Evolutionary conservation across 2,329 filamentous ascomycete genomes (phyloP).

Genomic region (Phialophora macrospora): DNA sequence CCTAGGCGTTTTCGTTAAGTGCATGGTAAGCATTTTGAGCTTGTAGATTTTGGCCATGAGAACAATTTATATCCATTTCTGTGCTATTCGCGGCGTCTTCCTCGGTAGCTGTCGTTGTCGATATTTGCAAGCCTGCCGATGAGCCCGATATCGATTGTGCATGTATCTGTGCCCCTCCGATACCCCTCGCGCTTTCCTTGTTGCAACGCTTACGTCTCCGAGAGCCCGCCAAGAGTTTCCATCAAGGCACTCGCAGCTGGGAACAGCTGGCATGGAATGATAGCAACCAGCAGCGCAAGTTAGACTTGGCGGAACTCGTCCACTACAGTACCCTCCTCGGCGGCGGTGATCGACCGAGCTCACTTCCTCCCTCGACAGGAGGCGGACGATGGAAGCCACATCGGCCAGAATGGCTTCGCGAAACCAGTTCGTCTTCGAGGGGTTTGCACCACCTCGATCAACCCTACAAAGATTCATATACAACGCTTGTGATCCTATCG

Average conservation of each 20-base stretch:
- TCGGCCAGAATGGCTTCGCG: constrained; percentile 93
- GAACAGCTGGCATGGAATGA: background rate
- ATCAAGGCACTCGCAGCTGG: background rate
- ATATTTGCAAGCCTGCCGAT: background rate
- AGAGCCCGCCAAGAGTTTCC: background rate
- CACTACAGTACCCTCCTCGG: background rate
- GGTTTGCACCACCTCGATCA: constrained; percentile 77
- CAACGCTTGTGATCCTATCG: constrained; percentile 85
- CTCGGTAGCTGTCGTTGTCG: background rate
- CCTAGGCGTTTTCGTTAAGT: constrained; percentile 22
- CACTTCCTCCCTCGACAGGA: background rate
- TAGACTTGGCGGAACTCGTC: background rate
- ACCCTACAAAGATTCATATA: constrained; percentile 94
- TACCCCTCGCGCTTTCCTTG: constrained; percentile 2
- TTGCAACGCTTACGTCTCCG: constrained; percentile 4
- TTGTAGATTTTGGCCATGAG: constrained; percentile 23
- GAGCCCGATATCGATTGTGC: background rate
- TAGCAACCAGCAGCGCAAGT: background rate
- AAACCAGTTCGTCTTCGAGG: constrained; percentile 91
- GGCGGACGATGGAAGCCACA: constrained; percentile 76
- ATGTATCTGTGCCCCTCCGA: background rate
- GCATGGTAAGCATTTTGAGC: constrained; percentile 19
- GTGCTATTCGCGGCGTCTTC: background rate
- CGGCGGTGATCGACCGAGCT: background rate
- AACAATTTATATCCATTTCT: constrained; percentile 14